Percentiles rank a stretch among this genome's conserved stretches.
These are phyloP conservation scores for Triticum urartu DNA, from an alignment of 176 grass and related monocot species.

Conservation along the genomic window DNA sequence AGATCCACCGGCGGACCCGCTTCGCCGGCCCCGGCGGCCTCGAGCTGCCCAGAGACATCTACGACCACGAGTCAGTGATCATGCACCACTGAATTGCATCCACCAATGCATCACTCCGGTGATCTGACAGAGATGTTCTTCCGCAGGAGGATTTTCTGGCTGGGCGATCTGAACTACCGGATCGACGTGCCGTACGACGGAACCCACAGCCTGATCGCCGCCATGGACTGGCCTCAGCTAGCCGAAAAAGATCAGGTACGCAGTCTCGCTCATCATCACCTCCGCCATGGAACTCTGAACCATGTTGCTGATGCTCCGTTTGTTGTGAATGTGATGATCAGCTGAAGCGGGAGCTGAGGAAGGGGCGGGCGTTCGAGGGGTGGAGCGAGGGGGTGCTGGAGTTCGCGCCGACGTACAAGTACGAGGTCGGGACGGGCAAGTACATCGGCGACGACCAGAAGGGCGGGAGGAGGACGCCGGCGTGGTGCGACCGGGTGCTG, in stretches of 20 bases:
- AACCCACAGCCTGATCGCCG: constrained; percentile 53
- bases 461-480: constrained; percentile 67
- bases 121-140: not conserved
- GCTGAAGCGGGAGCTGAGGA: constrained; percentile 75
- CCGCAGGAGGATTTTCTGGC: constrained; percentile 87
- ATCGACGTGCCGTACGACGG: constrained; percentile 68
- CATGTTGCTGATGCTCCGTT: fast-evolving
- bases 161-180: constrained; percentile 93
- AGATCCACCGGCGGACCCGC: constrained; percentile 75
- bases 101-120: not conserved
- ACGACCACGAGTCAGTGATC: constrained; percentile 74
- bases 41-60: constrained; percentile 53
- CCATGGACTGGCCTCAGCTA: constrained; percentile 47
- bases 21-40: constrained; percentile 34
- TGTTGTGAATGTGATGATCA: constrained; percentile 3
- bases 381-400: constrained; percentile 82
- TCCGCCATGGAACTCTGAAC: no score
- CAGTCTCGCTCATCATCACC: no score
- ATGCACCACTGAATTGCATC: not conserved
- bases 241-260: constrained; percentile 80
- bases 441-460: constrained; percentile 72
- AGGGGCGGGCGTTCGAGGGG: constrained; percentile 69
- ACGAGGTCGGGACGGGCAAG: constrained; percentile 53
- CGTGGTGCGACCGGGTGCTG: constrained; percentile 83
- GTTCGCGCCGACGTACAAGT: constrained; percentile 96